Percentiles rank a stretch among this genome's conserved stretches.
These are phyloP conservation scores for Astragalus glycyphyllos DNA, from an alignment of 306 rosid genomes.

Conservation along the genomic window DNA sequence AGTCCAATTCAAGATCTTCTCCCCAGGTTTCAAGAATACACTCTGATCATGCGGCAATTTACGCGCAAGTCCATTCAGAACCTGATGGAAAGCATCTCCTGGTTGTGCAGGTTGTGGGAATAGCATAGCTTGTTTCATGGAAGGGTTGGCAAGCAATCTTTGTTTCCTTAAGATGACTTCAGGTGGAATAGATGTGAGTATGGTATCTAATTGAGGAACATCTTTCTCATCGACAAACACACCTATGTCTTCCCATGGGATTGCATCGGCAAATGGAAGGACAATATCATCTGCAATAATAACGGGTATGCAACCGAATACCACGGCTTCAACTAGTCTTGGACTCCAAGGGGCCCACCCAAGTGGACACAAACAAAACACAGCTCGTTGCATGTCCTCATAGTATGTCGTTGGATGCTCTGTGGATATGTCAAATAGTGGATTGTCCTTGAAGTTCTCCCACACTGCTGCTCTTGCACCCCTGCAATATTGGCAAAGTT, in stretches of 20 bases:
- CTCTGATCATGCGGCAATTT: slow-evolving; percentile 77
- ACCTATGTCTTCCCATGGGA: slow-evolving; percentile 98
- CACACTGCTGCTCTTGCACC: slow-evolving; percentile 98
- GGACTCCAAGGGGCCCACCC: slow-evolving; percentile 99
- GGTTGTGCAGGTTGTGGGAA: slow-evolving; percentile 94
- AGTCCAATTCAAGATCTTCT: slow-evolving; percentile 88
- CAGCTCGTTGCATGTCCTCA: slow-evolving; percentile 97
- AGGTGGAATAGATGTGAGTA: slow-evolving; percentile 88
- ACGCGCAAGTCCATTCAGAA: slow-evolving; percentile 91
- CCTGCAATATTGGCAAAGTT: slow-evolving; percentile 49
- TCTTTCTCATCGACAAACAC: slow-evolving; percentile 85
- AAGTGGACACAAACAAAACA: slow-evolving; percentile 94
- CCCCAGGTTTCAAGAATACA: slow-evolving; percentile 67
- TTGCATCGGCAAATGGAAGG: slow-evolving; percentile 97
- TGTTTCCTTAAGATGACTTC: slow-evolving; percentile 86
- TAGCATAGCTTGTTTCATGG: slow-evolving; percentile 98
- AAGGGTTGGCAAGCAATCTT: slow-evolving; percentile 94
- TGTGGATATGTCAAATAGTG: slow-evolving; percentile 91
- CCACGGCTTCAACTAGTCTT: slow-evolving; percentile 92
- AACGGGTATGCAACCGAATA: slow-evolving; percentile 97
- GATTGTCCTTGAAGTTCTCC: slow-evolving; percentile 98
- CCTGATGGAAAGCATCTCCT: slow-evolving; percentile 96
- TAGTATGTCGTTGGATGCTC: slow-evolving; percentile 96
- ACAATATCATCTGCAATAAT: slow-evolving; percentile 97
- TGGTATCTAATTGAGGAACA: slow-evolving; percentile 84